A percentile compares a stretch with the other conserved stretches of the same genome.
These are phyloP conservation scores for Diversispora eburnea DNA, from an alignment of 192 early-diverging fungal species.

Conservation along the genomic window DNA sequence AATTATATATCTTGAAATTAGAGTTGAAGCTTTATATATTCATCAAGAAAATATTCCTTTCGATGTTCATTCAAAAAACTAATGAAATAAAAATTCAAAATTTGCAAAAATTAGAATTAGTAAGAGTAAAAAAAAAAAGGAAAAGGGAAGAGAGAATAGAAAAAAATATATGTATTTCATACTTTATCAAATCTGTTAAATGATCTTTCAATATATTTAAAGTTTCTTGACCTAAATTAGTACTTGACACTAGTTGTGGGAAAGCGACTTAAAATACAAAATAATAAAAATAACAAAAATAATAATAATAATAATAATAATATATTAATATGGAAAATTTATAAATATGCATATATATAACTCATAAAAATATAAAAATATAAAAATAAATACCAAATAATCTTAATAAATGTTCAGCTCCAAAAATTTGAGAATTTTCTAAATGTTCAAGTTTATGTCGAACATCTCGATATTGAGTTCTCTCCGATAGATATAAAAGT, in stretches of 20 bases:
- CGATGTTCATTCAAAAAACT: slow-evolving; percentile 15
- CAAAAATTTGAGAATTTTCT: slow-evolving; percentile 86
- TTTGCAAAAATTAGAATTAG: neutral
- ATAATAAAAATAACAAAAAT: neutral
- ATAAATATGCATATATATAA: no score
- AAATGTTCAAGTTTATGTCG: slow-evolving; percentile 68
- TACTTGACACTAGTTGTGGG: neutral
- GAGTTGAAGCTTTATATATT: slow-evolving; percentile 7
- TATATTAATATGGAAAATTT: no score
- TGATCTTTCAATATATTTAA: neutral
- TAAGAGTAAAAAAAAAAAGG: neutral
- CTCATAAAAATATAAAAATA: no score
- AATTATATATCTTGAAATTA: neutral
- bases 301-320: no score
- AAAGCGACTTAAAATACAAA: neutral
- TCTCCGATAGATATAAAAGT: slow-evolving; percentile 7
- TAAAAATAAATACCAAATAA: slow-evolving; percentile 64
- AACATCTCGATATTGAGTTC: slow-evolving; percentile 66
- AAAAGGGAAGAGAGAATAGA: no score
- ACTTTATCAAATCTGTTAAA: slow-evolving; percentile 18
- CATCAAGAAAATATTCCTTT: slow-evolving; percentile 12
- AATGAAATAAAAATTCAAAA: neutral
- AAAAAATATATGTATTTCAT: neutral
- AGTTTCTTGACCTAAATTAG: neutral
- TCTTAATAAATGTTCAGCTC: slow-evolving; percentile 90